These are phyloP conservation scores for Debaryomyces sp. DNA, from an alignment of 1,139 yeast species.

Conservation along the genomic window DNA sequence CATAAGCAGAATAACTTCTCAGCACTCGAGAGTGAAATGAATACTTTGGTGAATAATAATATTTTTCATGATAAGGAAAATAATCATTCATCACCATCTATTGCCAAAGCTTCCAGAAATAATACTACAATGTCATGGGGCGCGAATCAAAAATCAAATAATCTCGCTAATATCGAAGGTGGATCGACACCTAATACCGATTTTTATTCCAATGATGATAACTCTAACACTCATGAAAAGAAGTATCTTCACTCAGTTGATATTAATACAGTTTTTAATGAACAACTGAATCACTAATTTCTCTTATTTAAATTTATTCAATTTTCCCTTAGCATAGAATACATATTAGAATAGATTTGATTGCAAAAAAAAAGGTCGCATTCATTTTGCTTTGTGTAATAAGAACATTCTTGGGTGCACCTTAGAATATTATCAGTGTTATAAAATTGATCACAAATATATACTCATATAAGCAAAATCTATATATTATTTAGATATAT, in stretches of 20 bases:
- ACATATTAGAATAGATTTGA: constrained; percentile 9
- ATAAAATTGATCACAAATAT: background rate
- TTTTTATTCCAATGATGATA: constrained; percentile 34
- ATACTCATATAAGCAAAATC: background rate
- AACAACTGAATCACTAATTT: background rate
- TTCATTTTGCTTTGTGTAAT: background rate
- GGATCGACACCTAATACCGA: constrained; percentile 39
- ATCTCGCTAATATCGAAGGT: constrained; percentile 21
- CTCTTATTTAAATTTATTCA: background rate
- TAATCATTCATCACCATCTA: constrained; percentile 31
- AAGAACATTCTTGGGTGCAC: background rate
- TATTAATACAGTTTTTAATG: constrained; percentile 1
- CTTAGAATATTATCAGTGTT: background rate
- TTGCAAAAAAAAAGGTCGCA: constrained; percentile 8
- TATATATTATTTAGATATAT: background rate
- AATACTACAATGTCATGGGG: constrained; percentile 43
- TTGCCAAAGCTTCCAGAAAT: constrained; percentile 35
- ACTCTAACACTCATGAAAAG: background rate
- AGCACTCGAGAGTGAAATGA: constrained; percentile 22
- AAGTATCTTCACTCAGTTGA: constrained; percentile 3
- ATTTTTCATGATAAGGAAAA: constrained; percentile 4
- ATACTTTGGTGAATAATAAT: constrained; percentile 17
- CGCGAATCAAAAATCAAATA: constrained; percentile 16
- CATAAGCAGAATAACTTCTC: constrained; percentile 1
- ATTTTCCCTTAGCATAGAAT: background rate